Base-by-base conservation (phyloP, 345 rosid species). In the Pugionium dolabratum region DNA sequence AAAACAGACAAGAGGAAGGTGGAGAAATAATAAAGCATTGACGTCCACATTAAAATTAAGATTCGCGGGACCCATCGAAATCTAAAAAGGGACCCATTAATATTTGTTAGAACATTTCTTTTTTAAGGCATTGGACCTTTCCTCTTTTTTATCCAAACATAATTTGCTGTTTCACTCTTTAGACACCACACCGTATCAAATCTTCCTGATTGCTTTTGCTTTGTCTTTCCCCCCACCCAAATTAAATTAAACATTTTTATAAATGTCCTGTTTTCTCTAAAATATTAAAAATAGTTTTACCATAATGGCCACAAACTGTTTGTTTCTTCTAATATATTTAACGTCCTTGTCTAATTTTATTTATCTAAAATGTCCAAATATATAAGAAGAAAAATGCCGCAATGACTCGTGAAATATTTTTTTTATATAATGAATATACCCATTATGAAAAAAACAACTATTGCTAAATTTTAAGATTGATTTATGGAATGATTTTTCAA, bases 21-120 rank as follows among this genome's bases (percentile, higher is more conserved):
- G 64, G 69, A 62, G 5, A 67, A 64, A 60, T 58, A 73, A 67
- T 61, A 62, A 62, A 41, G 59, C 54, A 68, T 62, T 67, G 78
- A 36, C 69, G 68, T 61, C 71, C 54, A 28, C 62, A 42, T 41
- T 60, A 69, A 80, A 70, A 51, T 57, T 67, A 40, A 40, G 72
- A 87, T 86, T 63, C 75, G 76, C 74, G 74, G 83, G 86, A 68
- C 84, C 86, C 76, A 67, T 26, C 49, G 70, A 83, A 68, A 87
- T 85, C 94, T 78, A 51, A 35, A 28, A 9, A 27, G 85, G 84
- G 83, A 44, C 80, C 86, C 58, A 40, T 46, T 40, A 58, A 67
- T 59, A 66, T 73, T 66, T 73, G 42, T 42, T 58, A 9, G 72
- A 73, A 73, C 64, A 25, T 42, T 56, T 41, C 36, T 67, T 75